Percentiles rank a stretch among this genome's conserved stretches.
phyloP scores from a whole-genome alignment of 1,284 basidiomycete genomes.

The Irpex sp. region DNA sequence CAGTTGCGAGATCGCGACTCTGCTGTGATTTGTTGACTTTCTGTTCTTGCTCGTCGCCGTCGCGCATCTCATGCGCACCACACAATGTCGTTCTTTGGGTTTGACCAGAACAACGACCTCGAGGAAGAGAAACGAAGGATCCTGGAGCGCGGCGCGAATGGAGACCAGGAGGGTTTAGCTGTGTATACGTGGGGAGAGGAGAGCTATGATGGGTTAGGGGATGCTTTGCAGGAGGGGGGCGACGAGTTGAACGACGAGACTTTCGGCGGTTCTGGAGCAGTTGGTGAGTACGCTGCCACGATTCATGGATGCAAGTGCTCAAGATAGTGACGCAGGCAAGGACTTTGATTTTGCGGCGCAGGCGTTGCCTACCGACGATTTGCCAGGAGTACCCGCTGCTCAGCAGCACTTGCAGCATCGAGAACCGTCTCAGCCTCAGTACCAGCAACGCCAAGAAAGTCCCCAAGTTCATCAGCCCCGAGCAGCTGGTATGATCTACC shows the following conservation, averaged over 20 bases:
- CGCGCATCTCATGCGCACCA: slow-evolving; percentile 5
- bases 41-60: not conserved
- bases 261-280: slow-evolving; percentile 69
- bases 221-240: slow-evolving; percentile 81
- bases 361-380: slow-evolving; percentile 32
- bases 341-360: slow-evolving; percentile 86
- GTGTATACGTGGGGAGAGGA: slow-evolving; percentile 90
- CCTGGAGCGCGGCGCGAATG: slow-evolving; percentile 36
- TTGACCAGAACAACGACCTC: slow-evolving; percentile 56
- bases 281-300: slow-evolving; percentile 51
- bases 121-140: slow-evolving; percentile 59
- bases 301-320: not conserved
- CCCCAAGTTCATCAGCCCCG: slow-evolving; percentile 19
- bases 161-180: slow-evolving; percentile 61
- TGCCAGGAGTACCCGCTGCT: slow-evolving; percentile 6
- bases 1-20: not conserved
- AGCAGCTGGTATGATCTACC: slow-evolving; percentile 30
- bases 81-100: slow-evolving; percentile 78
- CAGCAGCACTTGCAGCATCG: slow-evolving; percentile 1
- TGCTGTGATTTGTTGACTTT: not conserved
- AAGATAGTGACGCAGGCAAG: slow-evolving; percentile 51
- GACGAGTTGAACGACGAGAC: slow-evolving; percentile 97
- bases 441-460: slow-evolving; percentile 10
- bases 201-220: slow-evolving; percentile 86
- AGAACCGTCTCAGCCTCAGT: slow-evolving; percentile 2